Evolutionary conservation across 2,329 filamentous ascomycete species (phyloP), one percentile per base, ranked within the genome.

Genomic region (Cercospora brassicicola): DNA sequence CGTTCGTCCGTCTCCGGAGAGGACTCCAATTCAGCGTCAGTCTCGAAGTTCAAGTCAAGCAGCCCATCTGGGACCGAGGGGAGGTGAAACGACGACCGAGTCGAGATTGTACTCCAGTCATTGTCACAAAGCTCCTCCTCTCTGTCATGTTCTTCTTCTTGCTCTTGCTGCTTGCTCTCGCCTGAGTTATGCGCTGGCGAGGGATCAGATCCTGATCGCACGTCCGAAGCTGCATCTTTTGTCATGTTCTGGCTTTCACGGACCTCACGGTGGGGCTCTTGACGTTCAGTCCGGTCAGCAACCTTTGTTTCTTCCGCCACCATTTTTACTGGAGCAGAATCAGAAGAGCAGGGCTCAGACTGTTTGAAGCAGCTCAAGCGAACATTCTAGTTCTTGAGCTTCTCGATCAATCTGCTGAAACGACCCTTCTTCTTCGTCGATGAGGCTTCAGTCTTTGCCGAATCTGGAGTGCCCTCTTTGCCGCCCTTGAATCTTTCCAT

Each of bases 321-420:
- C n/a, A 26, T 59, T 6, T n/a, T 28, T 28, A 20, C 31, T n/a
- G 23, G 33, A n/a, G 28, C 18, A 28, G 20, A 39, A 15, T 33
- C 59, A 28, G 30, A 26, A 42, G 18, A 61, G 33, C 36, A 23
- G 10, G 18, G n/a, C 15, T 26, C 39, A 18, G 30, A 63, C 23
- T 28, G 26, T 56, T 42, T 33, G 45, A 42, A 51, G 39, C 39
- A 66, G 57, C 26, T 57, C 45, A 10, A n/a, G 33, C 20, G 59
- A 48, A 56, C 26, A 51, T 61, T 57, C 66, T 73, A 75, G 56
- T 74, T 71, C 70, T 74, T 76, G 69, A 84, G 76, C 79, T 83
- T 83, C 66, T 83, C 82, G 80, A 84, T 84, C 69, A 85, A 70
- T 77, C 81, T 82, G 71, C 80, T 80, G 68, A 84, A 84, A 74